Evolutionary conservation across 495 filamentous ascomycete genomes (phyloP).

Genomic region (Tuber calosporum): DNA sequence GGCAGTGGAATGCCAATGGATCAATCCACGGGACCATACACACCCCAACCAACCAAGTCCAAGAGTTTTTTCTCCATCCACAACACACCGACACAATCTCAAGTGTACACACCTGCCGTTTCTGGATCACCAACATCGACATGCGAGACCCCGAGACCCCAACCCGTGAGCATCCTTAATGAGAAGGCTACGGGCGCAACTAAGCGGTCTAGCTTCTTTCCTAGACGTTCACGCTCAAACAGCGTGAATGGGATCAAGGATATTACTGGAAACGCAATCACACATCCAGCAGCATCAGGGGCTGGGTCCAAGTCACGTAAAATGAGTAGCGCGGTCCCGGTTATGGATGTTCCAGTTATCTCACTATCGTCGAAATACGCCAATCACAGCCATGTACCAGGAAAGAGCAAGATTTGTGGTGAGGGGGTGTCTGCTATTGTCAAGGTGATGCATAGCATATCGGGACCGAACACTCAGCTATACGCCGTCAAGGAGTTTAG

Average conservation of each 20-base stretch:
- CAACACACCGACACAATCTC: constrained; percentile 8
- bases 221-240: constrained; percentile 32
- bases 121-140: constrained; percentile 18
- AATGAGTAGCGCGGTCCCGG: constrained; percentile 37
- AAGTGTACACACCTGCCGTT: constrained; percentile 10
- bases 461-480: constrained; percentile 50
- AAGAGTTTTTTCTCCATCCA: constrained; percentile 27
- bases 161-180: constrained; percentile 21
- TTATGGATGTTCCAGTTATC: constrained; percentile 38
- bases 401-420: constrained; percentile 54
- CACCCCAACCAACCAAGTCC: constrained; percentile 33
- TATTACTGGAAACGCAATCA: constrained; percentile 38
- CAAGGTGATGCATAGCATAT: constrained; percentile 57
- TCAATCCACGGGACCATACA: constrained; percentile 16
- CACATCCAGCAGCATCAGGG: constrained; percentile 37
- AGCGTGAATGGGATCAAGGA: constrained; percentile 40
- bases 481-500: constrained; percentile 77
- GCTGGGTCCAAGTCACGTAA: constrained; percentile 38
- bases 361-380: constrained; percentile 37
- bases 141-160: constrained; percentile 17
- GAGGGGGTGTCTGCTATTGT: constrained; percentile 68
- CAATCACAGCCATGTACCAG: constrained; percentile 38
- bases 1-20: constrained; percentile 24
- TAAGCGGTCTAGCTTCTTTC: constrained; percentile 34
- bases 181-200: constrained; percentile 14